A percentile compares a stretch with the other conserved stretches of the same genome.
phyloP scores from a whole-genome alignment of 257 asterid genomes.

The Coffea canephora region DNA sequence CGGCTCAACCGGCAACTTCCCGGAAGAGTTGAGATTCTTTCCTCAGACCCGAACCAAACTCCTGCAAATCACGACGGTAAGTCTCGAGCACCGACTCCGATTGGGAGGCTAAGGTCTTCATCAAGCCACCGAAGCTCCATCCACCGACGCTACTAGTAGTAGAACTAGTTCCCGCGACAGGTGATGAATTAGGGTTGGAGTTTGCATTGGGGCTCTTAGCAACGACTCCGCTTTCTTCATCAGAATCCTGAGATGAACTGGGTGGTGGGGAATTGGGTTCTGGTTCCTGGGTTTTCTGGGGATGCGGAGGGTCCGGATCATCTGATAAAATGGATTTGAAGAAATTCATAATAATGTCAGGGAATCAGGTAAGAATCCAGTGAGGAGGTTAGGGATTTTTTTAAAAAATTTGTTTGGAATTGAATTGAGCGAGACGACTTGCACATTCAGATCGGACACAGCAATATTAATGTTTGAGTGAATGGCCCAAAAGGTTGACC shows the following conservation, averaged over 20 bases:
- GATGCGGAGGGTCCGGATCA: conserved; percentile 51
- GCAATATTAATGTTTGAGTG: too few relatives aligned
- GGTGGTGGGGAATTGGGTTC: conserved; percentile 28
- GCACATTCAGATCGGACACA: too few relatives aligned
- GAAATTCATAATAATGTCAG: conserved; percentile 65
- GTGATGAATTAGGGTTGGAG: not conserved
- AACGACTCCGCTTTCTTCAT: too few relatives aligned
- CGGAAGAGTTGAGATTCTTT: conserved; percentile 76
- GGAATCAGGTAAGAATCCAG: not conserved
- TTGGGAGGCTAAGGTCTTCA: conserved; percentile 49
- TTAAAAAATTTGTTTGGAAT: not conserved
- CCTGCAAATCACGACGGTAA: conserved; percentile 73
- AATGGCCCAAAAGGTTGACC: too few relatives aligned
- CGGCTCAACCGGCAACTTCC: conserved; percentile 83
- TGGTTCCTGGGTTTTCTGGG: conserved; percentile 28
- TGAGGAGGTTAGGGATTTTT: not conserved
- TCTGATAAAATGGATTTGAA: conserved; percentile 74
- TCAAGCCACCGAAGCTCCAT: conserved; percentile 75
- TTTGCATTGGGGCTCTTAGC: conserved; percentile 5
- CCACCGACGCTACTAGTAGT: conserved; percentile 20
- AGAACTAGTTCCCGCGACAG: not conserved
- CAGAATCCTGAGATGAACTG: conserved; percentile 13
- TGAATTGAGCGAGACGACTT: too few relatives aligned
- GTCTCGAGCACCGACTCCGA: conserved; percentile 83
- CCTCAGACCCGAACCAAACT: conserved; percentile 69